Base-by-base conservation (phyloP, 1,284 basidiomycete species). In the Irpex sp. region DNA sequence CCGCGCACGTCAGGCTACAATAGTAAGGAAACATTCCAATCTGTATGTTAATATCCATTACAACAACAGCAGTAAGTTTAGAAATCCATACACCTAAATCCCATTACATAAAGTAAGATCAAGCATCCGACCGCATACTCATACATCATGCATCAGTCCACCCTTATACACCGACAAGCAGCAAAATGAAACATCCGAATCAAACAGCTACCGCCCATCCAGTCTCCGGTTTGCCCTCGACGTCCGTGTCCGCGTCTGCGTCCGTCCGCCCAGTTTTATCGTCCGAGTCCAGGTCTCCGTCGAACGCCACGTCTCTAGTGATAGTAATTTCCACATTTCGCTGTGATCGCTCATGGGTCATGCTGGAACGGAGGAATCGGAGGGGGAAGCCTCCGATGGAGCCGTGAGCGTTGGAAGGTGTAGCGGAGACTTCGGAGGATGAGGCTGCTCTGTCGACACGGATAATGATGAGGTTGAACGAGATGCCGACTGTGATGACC, bases 401-500 rank as follows among this genome's bases (percentile, higher is more conserved):
- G 49, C 35, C 14, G 58, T 55, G 18, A 45, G n/a, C 14, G 19
- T 28, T 8, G 60, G 61, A 21, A 14, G 3, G 28, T 16, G 35
- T 42, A 18, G n/a, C 19, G n/a, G 35, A n/a, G 56, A 45, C n/a
- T 45, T 45, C 54, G n/a, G n/a, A 33, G 49, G 49, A 28, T 4
- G 18, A 19, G 49, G 18, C 23, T 5, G 49, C 49, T 16, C 49
- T 16, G 59, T 65, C 59, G 57, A 65, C 57, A 39, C 64, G 64
- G 39, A 65, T 65, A 57, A 65, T 65, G 61, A 65, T 63, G 23
- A 65, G 58, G 59, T 65, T 65, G 64, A 65, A 65, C 23, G 61
- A 61, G 47, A 65, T 63, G 57, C 64, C 64, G 59, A 65, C 58
- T 36, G 59, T 49, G 14, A 59, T 36, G 37, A 65, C 59, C 57